These are phyloP conservation scores for Amphirosellinia nigrospora DNA, from an alignment of 495 filamentous ascomycete species.

Conservation along the genomic window DNA sequence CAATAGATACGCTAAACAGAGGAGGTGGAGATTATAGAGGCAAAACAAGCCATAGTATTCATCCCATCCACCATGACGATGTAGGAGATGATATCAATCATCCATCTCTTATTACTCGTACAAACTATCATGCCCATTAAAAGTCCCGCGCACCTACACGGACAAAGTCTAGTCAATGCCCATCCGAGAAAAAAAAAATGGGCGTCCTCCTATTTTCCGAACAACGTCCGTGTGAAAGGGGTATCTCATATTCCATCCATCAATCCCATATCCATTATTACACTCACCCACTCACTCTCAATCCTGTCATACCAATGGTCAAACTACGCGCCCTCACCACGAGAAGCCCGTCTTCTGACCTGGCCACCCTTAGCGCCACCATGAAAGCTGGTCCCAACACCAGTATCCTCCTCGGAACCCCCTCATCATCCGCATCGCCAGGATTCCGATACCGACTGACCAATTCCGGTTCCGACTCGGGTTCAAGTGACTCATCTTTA, in stretches of 20 bases:
- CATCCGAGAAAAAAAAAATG: not conserved
- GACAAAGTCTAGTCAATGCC: not conserved
- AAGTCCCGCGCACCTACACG: not conserved
- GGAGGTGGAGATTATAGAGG: not conserved
- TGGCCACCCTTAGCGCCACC: constrained; percentile 33
- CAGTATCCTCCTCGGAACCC: constrained; percentile 50
- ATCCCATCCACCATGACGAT: not conserved
- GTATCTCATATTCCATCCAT: not conserved
- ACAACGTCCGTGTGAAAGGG: not conserved
- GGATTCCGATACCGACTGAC: constrained; percentile 28
- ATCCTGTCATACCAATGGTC: not conserved
- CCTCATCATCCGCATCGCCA: constrained; percentile 47
- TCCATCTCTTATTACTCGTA: not conserved
- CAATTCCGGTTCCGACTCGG: constrained; percentile 29
- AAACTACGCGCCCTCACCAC: constrained; percentile 29
- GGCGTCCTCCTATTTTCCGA: not conserved
- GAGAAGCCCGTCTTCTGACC: constrained; percentile 30
- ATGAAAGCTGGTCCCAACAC: constrained; percentile 55
- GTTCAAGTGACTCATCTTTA: constrained; percentile 14
- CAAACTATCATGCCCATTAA: not conserved
- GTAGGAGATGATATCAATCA: not conserved
- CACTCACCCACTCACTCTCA: not conserved
- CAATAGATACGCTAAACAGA: not conserved
- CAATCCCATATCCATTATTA: not conserved
- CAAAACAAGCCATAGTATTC: not conserved